Base-by-base conservation (phyloP, 2,329 filamentous ascomycete species). In the Grosmannia huntii region DNA sequence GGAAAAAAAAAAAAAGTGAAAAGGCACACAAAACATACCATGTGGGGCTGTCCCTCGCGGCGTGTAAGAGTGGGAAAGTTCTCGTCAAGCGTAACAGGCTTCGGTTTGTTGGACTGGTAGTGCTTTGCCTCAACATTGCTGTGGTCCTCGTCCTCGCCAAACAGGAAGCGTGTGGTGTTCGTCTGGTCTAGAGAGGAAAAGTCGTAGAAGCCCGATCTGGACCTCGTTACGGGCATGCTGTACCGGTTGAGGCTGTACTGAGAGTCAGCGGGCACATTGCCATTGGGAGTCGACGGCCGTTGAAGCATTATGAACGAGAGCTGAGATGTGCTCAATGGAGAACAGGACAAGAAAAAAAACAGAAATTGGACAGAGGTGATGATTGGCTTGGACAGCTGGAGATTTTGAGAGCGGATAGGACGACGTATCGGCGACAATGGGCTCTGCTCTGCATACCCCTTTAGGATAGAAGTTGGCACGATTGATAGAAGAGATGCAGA, bases 171-270 rank as follows among this genome's bases (percentile, higher is more conserved):
- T 28, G 89, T 82, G 14, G 89, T 90, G 72, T 94, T 91, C 66
- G 90, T 90, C 64, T 89, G 86, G 62, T 94, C 90, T 59, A 95
- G 75, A 19, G 61, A 60, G 46, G 81, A 81, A 65, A 84, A 78
- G 63, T 85, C 84, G 67, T 86, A 84, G 65, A 84, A 73, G 62
- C 85, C 81, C 64, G 78, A 83, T 64, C 86, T 82, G 63, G 84
- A 82, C 60, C 81, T 80, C 53, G 87, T 89, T 56, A 92, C 87
- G 36, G 92, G 92, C 87, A 96, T 91, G 5, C 92, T 96, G 72
- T 95, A 95, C 63, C 92, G 87, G 70, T 96, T 95, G 61, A 86
- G 78, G 64, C 89, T 95, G 41, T n/a, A 16, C 5, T 50, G 38
- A 12, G 60, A 36, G 60, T 62, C 53, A 61, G 59, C 16, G 52